These are phyloP conservation scores for Chrysanthemum lavandulifolium DNA, from an alignment of 129 eudicot species.

Conservation along the genomic window DNA sequence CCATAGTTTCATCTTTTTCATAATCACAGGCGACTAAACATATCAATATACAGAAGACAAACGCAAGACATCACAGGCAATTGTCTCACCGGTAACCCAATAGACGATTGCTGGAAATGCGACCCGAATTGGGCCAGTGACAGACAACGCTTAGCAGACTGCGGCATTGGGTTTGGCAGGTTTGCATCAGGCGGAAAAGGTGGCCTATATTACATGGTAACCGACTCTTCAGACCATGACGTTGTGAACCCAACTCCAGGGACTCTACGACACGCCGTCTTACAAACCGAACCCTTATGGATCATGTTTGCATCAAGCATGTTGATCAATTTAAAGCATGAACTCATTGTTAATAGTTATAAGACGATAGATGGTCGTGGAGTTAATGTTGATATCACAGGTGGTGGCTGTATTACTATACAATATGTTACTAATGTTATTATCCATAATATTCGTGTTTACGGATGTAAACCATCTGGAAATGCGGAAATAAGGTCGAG, in stretches of 20 bases:
- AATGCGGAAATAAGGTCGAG: conserved; percentile 49
- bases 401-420: conserved; percentile 56
- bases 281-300: conserved; percentile 65
- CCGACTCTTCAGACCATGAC: conserved; percentile 54
- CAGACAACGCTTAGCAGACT: conserved; percentile 58
- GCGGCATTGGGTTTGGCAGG: conserved; percentile 63
- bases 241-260: conserved; percentile 53
- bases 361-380: conserved; percentile 71
- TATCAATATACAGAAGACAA: conserved; percentile 56
- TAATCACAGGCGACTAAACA: conserved; percentile 51
- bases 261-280: conserved; percentile 60
- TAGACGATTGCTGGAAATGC: conserved; percentile 75
- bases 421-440: conserved; percentile 57
- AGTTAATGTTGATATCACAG: conserved; percentile 55
- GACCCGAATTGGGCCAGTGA: conserved; percentile 54
- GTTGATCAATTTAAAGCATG: conserved; percentile 58
- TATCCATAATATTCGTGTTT: conserved; percentile 47
- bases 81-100: conserved; percentile 65
- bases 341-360: conserved; percentile 49
- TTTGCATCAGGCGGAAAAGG: conserved; percentile 54
- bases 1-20: conserved; percentile 3
- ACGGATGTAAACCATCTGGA: conserved; percentile 50
- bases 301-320: conserved; percentile 52
- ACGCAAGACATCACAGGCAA: conserved; percentile 31
- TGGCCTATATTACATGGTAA: conserved; percentile 49